Base-by-base conservation (phyloP, 208 protist genomes). In the Leptomonas pyrrhocoris region DNA sequence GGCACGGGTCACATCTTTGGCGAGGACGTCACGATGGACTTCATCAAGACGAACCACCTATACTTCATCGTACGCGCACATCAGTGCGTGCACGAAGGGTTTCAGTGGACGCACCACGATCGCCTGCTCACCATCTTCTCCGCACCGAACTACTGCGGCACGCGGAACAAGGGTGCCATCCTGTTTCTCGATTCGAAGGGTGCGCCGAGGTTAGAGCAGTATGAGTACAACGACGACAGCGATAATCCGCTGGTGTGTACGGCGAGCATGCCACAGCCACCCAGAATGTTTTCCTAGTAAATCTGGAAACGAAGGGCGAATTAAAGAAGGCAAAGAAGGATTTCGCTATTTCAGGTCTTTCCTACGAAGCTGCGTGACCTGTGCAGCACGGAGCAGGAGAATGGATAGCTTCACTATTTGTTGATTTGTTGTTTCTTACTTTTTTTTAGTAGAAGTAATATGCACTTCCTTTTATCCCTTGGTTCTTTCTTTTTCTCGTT, bases 41-140 rank as follows among this genome's bases (percentile, higher is more conserved):
- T 99, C 70, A 73, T 99, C 18, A 85, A 96, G 42, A 96, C 93
- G 69, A 98, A 99, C 71, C 90, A 98, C 59, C 79, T 99, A 2
- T 96, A 99, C 74, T 93, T 99, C 25, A 94, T 99, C 55, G 98
- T 98, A 53, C 89, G 99, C 19, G 99, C 98, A 3, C 99, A 99
- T 73, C 98, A 99, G 84, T 97, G 97, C 57, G 97, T 99, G 28
- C 84, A 98, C 42, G 95, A 99, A 61, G 98, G 98, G 2, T 99
- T 99, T 79, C 97, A 99, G 80, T 99, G 99, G 86, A 98, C 98
- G 36, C 98, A 99, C 34, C 94, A 99, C 49, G 74, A 97, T 23
- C 93, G 98, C 68, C 86, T 99, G 57, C 96, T 99, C 40, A 99
- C 99, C 1, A 63, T 99, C 9, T 99, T 99, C 84, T 99, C 97